A percentile compares a stretch with the other conserved stretches of the same genome.
Evolutionary conservation across 257 asterid species (phyloP).

Genomic region (Vinca minor): DNA sequence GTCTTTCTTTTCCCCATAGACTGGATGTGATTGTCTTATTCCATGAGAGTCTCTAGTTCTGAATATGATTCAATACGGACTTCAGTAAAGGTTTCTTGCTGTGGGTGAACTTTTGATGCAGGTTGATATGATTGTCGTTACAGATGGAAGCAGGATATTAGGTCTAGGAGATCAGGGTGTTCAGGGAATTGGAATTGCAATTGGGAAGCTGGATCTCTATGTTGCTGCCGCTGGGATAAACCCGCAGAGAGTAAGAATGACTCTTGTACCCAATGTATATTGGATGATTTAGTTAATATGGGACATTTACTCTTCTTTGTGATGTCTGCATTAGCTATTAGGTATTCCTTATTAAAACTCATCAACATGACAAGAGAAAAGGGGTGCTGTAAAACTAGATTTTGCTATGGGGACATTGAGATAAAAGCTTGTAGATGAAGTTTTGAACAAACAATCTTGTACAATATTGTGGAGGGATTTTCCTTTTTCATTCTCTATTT

Average conservation of each 20-base stretch:
- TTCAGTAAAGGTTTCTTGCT: constrained; percentile 4
- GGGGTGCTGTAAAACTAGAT: not conserved
- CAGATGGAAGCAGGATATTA: constrained; percentile 98
- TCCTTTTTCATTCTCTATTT: not conserved
- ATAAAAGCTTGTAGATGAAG: not conserved
- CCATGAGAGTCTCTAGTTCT: not conserved
- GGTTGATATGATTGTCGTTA: constrained; percentile 99
- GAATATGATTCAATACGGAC: not conserved
- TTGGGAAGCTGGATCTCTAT: constrained; percentile 95
- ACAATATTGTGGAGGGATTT: not conserved
- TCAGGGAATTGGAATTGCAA: constrained; percentile 95
- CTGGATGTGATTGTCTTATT: not conserved
- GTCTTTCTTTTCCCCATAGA: not conserved
- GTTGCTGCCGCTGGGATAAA: constrained; percentile 99
- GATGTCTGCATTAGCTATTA: constrained; percentile 1
- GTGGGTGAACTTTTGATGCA: constrained; percentile 20
- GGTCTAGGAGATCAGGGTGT: constrained; percentile 99
- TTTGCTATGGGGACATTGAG: not conserved
- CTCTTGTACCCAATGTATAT: constrained; percentile 7
- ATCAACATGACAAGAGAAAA: not conserved
- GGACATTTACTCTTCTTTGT: not conserved
- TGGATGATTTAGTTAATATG: too few relatives aligned
- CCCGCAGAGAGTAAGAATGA: constrained; percentile 77
- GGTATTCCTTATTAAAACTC: not conserved
- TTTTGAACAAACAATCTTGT: not conserved